phyloP scores from a whole-genome alignment of 495 filamentous ascomycete species.

The Massariosphaeria phaeospora region DNA sequence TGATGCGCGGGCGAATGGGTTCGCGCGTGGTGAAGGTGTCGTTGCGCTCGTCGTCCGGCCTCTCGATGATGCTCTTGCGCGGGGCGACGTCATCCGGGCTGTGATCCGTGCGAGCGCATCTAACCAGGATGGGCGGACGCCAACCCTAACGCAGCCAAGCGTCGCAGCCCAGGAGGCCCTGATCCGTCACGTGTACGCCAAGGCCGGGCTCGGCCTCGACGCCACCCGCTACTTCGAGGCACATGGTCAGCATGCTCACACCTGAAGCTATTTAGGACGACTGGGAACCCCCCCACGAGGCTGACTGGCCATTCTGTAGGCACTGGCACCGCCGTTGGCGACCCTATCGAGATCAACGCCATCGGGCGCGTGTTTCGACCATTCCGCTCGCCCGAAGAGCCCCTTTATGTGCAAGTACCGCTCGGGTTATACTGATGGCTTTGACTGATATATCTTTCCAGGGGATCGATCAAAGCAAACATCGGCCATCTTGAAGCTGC shows the following conservation, averaged over 20 bases:
- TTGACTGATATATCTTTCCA: background rate
- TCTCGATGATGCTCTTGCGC: conserved; percentile 31
- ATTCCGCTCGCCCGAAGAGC: conserved; percentile 40
- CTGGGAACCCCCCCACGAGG: too few species aligned
- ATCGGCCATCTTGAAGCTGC: conserved; percentile 44
- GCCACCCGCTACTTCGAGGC: conserved; percentile 13
- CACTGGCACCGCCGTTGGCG: conserved; percentile 34
- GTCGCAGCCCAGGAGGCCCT: conserved; percentile 2
- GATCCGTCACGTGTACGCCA: background rate
- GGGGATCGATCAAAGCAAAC: conserved; percentile 55
- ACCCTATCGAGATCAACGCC: conserved; percentile 57
- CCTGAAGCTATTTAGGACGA: too few species aligned
- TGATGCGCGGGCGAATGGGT: conserved; percentile 18
- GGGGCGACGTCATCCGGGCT: conserved; percentile 42
- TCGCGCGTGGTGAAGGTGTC: conserved; percentile 22
- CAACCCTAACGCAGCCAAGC: conserved; percentile 22
- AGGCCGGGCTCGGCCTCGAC: conserved; percentile 28
- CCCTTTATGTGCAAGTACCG: conserved; percentile 18
- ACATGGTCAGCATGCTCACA: conserved; percentile 17
- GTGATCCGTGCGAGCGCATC: conserved; percentile 43
- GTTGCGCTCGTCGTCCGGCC: conserved; percentile 35
- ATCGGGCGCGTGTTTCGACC: conserved; percentile 40
- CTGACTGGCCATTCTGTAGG: background rate
- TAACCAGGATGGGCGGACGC: conserved; percentile 47
- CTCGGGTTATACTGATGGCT: background rate